phyloP scores from a whole-genome alignment of 257 asterid species.

The Perilla frutescens region DNA sequence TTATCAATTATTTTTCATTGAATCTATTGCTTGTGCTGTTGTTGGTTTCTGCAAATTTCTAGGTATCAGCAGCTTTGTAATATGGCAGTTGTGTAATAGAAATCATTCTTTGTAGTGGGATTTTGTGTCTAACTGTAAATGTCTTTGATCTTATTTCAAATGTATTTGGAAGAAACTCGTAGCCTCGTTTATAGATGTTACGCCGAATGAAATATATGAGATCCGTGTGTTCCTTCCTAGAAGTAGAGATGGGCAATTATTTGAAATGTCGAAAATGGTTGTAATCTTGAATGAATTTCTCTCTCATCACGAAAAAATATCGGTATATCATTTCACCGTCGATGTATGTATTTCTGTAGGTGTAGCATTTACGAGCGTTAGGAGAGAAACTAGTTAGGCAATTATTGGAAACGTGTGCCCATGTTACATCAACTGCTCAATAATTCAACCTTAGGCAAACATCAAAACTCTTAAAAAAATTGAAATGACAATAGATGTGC shows the following conservation, averaged over 20 bases:
- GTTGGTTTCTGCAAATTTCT: not conserved
- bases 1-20: constrained; percentile 27
- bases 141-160: not conserved
- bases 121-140: not conserved
- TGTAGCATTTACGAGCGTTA: too few species aligned
- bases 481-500: constrained; percentile 27
- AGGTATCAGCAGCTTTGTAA: not conserved
- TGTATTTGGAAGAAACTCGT: not conserved
- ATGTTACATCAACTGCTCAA: constrained; percentile 36
- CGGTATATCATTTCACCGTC: too few species aligned
- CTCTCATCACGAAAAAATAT: too few species aligned
- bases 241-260: too few species aligned
- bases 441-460: constrained; percentile 21
- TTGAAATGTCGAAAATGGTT: too few species aligned
- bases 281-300: too few species aligned
- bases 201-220: not conserved
- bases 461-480: not conserved
- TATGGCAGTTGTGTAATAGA: constrained; percentile 31
- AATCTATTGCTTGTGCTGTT: constrained; percentile 4
- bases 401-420: constrained; percentile 32
- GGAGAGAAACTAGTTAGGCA: constrained; percentile 8
- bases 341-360: too few species aligned
- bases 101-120: constrained; percentile 33
- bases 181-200: not conserved
- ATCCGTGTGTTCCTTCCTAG: too few species aligned